phyloP scores from a whole-genome alignment of 169 alveolate genomes.

The Haemoproteus tartakovskyi region DNA sequence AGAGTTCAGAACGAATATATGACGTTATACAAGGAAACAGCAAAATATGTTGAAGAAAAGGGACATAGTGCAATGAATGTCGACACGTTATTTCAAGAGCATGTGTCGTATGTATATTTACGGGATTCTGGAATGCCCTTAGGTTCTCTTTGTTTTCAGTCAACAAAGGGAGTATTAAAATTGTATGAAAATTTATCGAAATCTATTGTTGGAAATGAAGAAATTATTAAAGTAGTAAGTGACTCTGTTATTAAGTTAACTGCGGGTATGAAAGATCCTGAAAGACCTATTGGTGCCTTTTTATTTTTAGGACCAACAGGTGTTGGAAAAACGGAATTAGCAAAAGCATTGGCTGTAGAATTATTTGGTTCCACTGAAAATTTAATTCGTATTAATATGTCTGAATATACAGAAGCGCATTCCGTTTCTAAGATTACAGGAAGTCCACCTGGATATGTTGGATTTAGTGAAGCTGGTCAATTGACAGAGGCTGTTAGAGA shows the following conservation, averaged over 20 bases:
- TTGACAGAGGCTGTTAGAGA: constrained; percentile 75
- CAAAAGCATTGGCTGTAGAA: constrained; percentile 61
- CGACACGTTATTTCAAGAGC: constrained; percentile 61
- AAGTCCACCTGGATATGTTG: constrained; percentile 82
- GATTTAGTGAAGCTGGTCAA: constrained; percentile 78
- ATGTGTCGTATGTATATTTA: constrained; percentile 55
- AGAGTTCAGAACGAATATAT: constrained; percentile 22
- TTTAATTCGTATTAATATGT: constrained; percentile 67
- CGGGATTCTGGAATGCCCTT: constrained; percentile 68
- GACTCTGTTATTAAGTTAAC: constrained; percentile 70
- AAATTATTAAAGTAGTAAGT: constrained; percentile 70
- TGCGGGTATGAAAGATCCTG: constrained; percentile 63
- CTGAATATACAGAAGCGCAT: constrained; percentile 75
- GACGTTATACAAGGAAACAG: constrained; percentile 35
- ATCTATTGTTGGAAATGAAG: constrained; percentile 77
- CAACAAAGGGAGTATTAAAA: constrained; percentile 66
- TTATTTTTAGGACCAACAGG: constrained; percentile 72
- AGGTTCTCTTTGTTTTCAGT: constrained; percentile 54
- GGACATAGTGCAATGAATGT: constrained; percentile 66
- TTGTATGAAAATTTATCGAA: constrained; percentile 71
- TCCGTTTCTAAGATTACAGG: constrained; percentile 73
- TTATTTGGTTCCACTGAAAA: constrained; percentile 47
- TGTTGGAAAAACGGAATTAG: constrained; percentile 68
- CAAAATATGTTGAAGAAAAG: constrained; percentile 59
- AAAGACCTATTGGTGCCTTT: constrained; percentile 68